A percentile compares a stretch with the other conserved stretches of the same genome.
Evolutionary conservation across 176 grass and related monocot species (phyloP).

Genomic region (Juncus inflexus): DNA sequence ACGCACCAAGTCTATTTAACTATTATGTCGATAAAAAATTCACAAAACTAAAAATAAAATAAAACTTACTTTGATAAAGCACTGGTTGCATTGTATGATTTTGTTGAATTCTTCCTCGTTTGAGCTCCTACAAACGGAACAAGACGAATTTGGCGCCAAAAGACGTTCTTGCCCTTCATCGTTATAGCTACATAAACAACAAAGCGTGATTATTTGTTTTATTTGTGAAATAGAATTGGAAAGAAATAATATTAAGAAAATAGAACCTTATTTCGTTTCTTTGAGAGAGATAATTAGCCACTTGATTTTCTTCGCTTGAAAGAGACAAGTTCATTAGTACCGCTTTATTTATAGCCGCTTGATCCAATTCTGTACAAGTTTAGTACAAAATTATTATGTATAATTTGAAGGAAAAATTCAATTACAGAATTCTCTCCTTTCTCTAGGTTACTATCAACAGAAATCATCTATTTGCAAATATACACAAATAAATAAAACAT

Average conservation of each 20-base stretch:
- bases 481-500: too few relatives aligned
- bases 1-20: slow-evolving; percentile 30
- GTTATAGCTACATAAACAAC: slow-evolving; percentile 35
- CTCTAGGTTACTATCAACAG: too few relatives aligned
- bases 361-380: slow-evolving; percentile 3
- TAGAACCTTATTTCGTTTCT: slow-evolving; percentile 28
- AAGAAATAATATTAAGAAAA: slow-evolving; percentile 7
- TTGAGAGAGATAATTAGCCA: slow-evolving; percentile 7
- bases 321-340: background rate
- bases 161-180: slow-evolving; percentile 31
- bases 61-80: slow-evolving; percentile 53
- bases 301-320: slow-evolving; percentile 6
- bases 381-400: too few relatives aligned
- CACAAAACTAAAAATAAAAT: slow-evolving; percentile 13
- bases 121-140: slow-evolving; percentile 85
- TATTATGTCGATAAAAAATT: background rate
- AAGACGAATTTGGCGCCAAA: slow-evolving; percentile 47
- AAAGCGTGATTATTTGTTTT: slow-evolving; percentile 22
- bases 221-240: background rate
- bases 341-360: slow-evolving; percentile 18
- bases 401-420: too few relatives aligned
- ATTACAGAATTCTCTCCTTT: too few relatives aligned
- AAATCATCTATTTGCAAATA: too few relatives aligned
- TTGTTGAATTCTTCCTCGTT: slow-evolving; percentile 64
- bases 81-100: slow-evolving; percentile 66